Percentiles rank a stretch among this genome's conserved stretches.
These are phyloP conservation scores for Silene conica DNA, from an alignment of 148 eudicot genomes.

Conservation along the genomic window DNA sequence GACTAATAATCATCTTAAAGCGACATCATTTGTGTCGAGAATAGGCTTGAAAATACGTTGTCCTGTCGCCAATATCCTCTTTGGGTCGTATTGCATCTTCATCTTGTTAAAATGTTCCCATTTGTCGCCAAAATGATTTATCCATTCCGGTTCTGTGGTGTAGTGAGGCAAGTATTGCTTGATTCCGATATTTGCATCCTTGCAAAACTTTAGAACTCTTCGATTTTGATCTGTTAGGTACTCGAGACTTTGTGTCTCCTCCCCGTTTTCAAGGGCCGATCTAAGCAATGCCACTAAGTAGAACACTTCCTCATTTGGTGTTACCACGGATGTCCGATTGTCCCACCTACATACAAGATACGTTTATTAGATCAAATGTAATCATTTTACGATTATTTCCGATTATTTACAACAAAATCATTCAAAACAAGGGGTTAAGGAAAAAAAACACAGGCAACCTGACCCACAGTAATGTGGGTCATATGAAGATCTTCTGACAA, in stretches of 20 bases:
- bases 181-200: slow-evolving; percentile 38
- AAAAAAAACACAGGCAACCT: slow-evolving; percentile 12
- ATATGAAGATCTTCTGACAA: slow-evolving; percentile 58
- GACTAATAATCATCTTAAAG: slow-evolving; percentile 17
- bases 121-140: slow-evolving; percentile 61
- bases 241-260: slow-evolving; percentile 49
- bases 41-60: slow-evolving; percentile 62
- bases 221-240: slow-evolving; percentile 55
- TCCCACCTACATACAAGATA: slow-evolving; percentile 56
- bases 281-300: slow-evolving; percentile 66
- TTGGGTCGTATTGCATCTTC: slow-evolving; percentile 69
- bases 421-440: neutral
- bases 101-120: slow-evolving; percentile 50
- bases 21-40: neutral
- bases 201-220: slow-evolving; percentile 54
- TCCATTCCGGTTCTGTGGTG: slow-evolving; percentile 61
- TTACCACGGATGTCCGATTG: slow-evolving; percentile 52
- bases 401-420: neutral
- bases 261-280: slow-evolving; percentile 62
- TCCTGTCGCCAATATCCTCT: slow-evolving; percentile 65
- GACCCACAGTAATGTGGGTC: slow-evolving; percentile 31
- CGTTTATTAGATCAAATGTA: neutral
- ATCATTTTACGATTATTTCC: neutral
- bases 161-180: slow-evolving; percentile 90
- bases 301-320: slow-evolving; percentile 79